Conservation (phyloP, 1,284 basidiomycete species). For the Phylloboletellus chloephorus region DNA sequence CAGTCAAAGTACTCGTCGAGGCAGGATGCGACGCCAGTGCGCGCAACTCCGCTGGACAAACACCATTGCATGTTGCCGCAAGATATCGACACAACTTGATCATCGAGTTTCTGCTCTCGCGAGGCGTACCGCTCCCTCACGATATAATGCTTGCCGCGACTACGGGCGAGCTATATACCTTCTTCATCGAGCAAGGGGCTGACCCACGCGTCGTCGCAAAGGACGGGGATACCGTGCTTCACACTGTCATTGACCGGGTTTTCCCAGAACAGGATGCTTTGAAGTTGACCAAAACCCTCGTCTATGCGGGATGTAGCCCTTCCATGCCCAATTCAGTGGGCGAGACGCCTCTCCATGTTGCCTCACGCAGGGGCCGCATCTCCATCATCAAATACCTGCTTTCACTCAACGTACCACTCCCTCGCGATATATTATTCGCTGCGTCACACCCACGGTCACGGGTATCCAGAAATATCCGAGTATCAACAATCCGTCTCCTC, state of each 20-base stretch:
- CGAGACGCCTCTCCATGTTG: conserved; percentile 4
- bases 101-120: not conserved
- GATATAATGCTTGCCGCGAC: not conserved
- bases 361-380: not conserved
- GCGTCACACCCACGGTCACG: not conserved
- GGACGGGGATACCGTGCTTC: conserved; percentile 2
- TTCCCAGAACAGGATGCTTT: not conserved
- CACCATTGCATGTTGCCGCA: not conserved
- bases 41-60: not conserved
- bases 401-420: not conserved
- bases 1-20: not conserved
- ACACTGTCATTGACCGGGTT: not conserved
- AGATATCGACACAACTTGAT: not conserved
- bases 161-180: too few relatives aligned
- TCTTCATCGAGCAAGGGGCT: too few relatives aligned
- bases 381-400: conserved; percentile 3
- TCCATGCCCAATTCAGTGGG: not conserved
- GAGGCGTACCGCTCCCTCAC: not conserved
- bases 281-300: not conserved
- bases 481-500: conserved; percentile 1
- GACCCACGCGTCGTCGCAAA: too few relatives aligned
- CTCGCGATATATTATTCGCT: conserved; percentile 4
- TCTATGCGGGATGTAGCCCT: conserved; percentile 2
- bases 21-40: not conserved
- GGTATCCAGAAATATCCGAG: not conserved